These are phyloP conservation scores for Aspergillus novoparasiticus DNA, from an alignment of 2,329 filamentous ascomycete genomes.

Conservation along the genomic window DNA sequence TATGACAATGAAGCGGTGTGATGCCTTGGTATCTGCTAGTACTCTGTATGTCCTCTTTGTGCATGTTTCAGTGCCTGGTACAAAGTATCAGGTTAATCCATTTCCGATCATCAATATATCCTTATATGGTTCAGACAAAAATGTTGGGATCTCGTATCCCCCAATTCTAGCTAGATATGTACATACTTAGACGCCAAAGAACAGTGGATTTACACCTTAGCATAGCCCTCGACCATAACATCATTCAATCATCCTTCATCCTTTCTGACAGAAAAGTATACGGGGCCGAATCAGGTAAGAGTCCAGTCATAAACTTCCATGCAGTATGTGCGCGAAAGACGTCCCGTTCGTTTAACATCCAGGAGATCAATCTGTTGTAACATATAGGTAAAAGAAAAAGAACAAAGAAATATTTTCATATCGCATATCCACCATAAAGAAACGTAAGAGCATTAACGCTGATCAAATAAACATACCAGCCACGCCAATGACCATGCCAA, in stretches of 20 bases:
- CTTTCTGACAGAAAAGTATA: background rate
- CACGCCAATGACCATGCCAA: slow-evolving; percentile 49
- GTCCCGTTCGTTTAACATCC: background rate
- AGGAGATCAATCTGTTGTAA: background rate
- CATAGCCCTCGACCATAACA: background rate
- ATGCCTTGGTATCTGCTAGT: background rate
- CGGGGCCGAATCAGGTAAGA: background rate
- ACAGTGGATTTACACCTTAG: slow-evolving; percentile 3
- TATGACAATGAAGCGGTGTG: background rate
- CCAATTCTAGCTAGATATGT: background rate
- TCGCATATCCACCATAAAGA: slow-evolving; percentile 6
- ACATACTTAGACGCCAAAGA: background rate
- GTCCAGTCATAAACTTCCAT: background rate
- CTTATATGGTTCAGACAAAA: background rate
- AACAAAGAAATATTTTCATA: background rate
- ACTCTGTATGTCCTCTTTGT: background rate
- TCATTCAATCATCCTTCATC: slow-evolving; percentile 4
- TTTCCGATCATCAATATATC: background rate
- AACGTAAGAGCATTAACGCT: slow-evolving; percentile 1
- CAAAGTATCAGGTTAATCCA: background rate
- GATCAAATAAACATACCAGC: slow-evolving; percentile 47
- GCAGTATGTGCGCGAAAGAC: background rate
- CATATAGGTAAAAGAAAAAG: background rate
- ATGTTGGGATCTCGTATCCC: background rate
- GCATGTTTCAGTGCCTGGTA: background rate